Percentiles rank a stretch among this genome's conserved stretches.
Conservation (phyloP, 345 rosid genomes). For the Eucalyptus brandiana region DNA sequence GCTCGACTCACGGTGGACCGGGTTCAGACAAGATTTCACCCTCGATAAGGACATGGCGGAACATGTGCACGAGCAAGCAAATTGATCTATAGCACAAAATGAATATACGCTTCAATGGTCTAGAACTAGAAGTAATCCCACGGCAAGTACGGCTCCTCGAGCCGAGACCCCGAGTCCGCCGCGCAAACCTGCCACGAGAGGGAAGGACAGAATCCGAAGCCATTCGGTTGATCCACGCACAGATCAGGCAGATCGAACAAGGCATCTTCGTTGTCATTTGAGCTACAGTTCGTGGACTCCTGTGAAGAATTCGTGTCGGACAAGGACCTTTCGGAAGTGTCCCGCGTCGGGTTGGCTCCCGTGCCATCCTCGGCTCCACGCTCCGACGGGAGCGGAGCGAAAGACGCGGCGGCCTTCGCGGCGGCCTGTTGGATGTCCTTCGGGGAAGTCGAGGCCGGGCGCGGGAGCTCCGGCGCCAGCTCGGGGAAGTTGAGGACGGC, state of each 20-base stretch:
- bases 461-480: conserved; percentile 44
- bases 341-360: conserved; percentile 31
- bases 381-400: conserved; percentile 44
- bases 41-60: neutral
- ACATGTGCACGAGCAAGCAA: neutral
- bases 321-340: neutral
- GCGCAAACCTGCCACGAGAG: conserved; percentile 62
- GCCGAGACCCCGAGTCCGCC: conserved; percentile 43
- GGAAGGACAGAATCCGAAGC: conserved; percentile 23
- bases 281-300: conserved; percentile 21
- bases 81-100: neutral
- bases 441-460: conserved; percentile 45
- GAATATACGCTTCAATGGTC: neutral
- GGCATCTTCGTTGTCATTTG: conserved; percentile 35
- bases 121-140: conserved; percentile 2
- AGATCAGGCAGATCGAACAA: conserved; percentile 91
- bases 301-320: conserved; percentile 1
- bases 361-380: conserved; percentile 42
- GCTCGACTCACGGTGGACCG: neutral
- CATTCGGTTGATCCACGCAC: conserved; percentile 12
- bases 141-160: conserved; percentile 58
- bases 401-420: conserved; percentile 44
- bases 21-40: neutral
- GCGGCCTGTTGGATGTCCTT: conserved; percentile 91
- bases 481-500: conserved; percentile 78